These are phyloP conservation scores for Penicillium sp. DNA, from an alignment of 2,329 filamentous ascomycete species.

Conservation along the genomic window DNA sequence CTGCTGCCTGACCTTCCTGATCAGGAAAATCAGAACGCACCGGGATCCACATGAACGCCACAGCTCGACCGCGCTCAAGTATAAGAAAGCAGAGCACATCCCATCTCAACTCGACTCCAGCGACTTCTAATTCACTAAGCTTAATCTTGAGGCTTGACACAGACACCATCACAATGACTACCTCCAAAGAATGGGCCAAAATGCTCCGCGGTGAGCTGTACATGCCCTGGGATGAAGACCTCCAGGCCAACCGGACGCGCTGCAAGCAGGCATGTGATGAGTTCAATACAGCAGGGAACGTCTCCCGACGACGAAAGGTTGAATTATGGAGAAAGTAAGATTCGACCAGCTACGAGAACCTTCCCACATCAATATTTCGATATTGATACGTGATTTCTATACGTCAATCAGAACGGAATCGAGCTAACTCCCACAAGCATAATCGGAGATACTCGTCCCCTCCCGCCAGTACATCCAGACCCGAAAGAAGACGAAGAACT, in stretches of 20 bases:
- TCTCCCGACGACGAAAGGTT: conserved; percentile 24
- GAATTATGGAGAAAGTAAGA: conserved; percentile 29
- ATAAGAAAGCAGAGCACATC: neutral
- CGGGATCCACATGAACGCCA: neutral
- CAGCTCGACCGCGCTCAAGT: neutral
- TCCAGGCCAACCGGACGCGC: conserved; percentile 27
- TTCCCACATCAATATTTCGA: neutral
- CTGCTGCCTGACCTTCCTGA: conserved; percentile 1
- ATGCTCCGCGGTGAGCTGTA: conserved; percentile 32
- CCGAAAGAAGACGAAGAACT: conserved; percentile 23
- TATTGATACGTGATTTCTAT: too few species aligned
- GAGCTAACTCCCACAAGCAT: conserved; percentile 16
- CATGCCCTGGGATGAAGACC: conserved; percentile 27
- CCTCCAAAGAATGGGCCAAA: conserved; percentile 30
- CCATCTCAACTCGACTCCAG: neutral
- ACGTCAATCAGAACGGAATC: neutral
- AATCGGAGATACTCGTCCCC: conserved; percentile 22
- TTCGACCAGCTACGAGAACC: neutral
- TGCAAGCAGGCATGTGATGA: conserved; percentile 27
- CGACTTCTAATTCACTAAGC: neutral
- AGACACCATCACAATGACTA: neutral
- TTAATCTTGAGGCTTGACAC: too few species aligned
- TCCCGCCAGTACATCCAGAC: conserved; percentile 21
- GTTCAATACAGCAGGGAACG: conserved; percentile 26
- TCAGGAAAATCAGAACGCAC: neutral